A percentile compares a stretch with the other conserved stretches of the same genome.
Evolutionary conservation across 176 grass and related monocot species (phyloP).

Genomic region (Tillandsia fasciculata): DNA sequence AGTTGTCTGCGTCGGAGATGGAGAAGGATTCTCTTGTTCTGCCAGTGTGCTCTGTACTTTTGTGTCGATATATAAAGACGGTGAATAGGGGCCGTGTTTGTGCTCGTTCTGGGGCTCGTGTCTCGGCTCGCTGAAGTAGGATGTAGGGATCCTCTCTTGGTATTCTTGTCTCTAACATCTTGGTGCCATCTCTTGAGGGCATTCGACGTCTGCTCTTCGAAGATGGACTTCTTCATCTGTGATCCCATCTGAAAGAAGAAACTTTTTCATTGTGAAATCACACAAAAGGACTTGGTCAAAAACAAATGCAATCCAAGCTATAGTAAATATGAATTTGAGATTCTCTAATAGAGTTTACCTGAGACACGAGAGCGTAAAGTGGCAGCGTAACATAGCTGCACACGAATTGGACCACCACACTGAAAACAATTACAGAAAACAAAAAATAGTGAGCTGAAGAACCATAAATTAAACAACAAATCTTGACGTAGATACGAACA

Average conservation of each 20-base stretch:
- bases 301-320: too few relatives aligned
- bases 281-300: too few relatives aligned
- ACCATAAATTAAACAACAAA: neutral
- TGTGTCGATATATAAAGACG: slow-evolving; percentile 45
- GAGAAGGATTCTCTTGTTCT: slow-evolving; percentile 26
- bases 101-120: slow-evolving; percentile 26
- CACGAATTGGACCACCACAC: slow-evolving; percentile 47
- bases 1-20: slow-evolving; percentile 36
- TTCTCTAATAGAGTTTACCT: slow-evolving; percentile 30
- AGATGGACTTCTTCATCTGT: slow-evolving; percentile 79
- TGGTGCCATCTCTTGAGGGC: slow-evolving; percentile 79
- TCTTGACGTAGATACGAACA: neutral
- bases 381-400: slow-evolving; percentile 92
- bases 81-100: slow-evolving; percentile 13
- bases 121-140: slow-evolving; percentile 6
- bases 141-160: slow-evolving; percentile 21
- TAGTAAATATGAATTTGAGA: slow-evolving; percentile 7
- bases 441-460: slow-evolving; percentile 5
- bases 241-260: slow-evolving; percentile 63
- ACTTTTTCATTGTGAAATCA: neutral
- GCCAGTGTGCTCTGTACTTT: slow-evolving; percentile 38
- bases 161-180: slow-evolving; percentile 41
- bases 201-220: too few relatives aligned
- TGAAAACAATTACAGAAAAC: slow-evolving; percentile 14
- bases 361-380: slow-evolving; percentile 82